phyloP scores from a whole-genome alignment of 352 stramenopile species.

The Pythium brachiatum region DNA sequence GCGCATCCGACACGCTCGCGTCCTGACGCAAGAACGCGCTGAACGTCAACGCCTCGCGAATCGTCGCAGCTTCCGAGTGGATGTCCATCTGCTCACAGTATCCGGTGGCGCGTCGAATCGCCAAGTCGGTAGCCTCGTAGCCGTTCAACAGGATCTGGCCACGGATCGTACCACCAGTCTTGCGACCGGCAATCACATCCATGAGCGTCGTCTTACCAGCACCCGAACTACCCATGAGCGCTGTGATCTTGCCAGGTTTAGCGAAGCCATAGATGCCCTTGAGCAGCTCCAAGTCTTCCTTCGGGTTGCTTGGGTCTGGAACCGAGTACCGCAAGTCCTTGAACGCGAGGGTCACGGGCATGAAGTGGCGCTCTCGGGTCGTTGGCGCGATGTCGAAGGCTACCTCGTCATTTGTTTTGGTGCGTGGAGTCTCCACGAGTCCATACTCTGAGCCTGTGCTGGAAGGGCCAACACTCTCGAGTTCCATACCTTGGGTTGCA shows the following conservation, averaged over 20 bases:
- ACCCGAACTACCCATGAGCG: conserved; percentile 70
- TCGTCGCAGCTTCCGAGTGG: no score
- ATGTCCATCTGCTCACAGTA: no score
- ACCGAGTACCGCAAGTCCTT: conserved; percentile 47
- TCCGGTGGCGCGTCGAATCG: no score
- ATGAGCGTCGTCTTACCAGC: no score
- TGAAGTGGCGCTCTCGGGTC: not conserved
- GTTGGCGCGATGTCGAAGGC: not conserved
- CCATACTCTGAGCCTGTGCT: not conserved
- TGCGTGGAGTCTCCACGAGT: not conserved
- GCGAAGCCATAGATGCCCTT: conserved; percentile 50
- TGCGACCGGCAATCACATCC: conserved; percentile 93
- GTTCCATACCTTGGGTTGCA: no score
- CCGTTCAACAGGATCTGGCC: conserved; percentile 90
- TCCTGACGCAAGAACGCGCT: no score
- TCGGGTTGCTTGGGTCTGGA: conserved; percentile 19
- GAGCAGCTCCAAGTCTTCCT: conserved; percentile 48
- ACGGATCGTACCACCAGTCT: conserved; percentile 84
- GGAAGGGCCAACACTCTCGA: no score
- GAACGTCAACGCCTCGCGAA: no score
- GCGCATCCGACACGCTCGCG: no score
- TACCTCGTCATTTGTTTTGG: not conserved
- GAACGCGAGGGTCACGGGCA: conserved; percentile 42
- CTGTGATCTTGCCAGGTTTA: conserved; percentile 48
- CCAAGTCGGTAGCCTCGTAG: no score